Percentiles rank a stretch among this genome's conserved stretches.
phyloP scores from a whole-genome alignment of 1,139 yeast genomes.

The Candida buenavistaensis region DNA sequence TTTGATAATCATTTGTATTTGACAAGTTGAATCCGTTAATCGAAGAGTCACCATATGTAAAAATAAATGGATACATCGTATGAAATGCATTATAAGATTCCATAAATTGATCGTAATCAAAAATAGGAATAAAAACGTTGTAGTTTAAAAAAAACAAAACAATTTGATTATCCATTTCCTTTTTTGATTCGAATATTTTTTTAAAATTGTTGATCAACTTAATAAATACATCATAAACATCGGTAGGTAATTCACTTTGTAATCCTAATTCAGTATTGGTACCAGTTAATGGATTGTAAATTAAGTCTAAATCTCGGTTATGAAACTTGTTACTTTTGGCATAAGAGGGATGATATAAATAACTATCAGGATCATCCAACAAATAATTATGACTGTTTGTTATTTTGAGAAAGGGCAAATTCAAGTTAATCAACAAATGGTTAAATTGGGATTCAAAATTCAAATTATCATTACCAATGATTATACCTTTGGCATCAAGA shows the following conservation, averaged over 20 bases:
- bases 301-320: slow-evolving; percentile 41
- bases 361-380: slow-evolving; percentile 45
- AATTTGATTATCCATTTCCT: slow-evolving; percentile 53
- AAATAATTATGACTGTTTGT: slow-evolving; percentile 48
- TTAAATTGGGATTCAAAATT: slow-evolving; percentile 52
- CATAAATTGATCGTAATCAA: slow-evolving; percentile 59
- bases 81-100: slow-evolving; percentile 57
- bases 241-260: slow-evolving; percentile 33
- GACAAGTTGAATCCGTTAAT: slow-evolving; percentile 52
- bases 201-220: slow-evolving; percentile 49
- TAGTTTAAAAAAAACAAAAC: slow-evolving; percentile 55
- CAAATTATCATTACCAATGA: slow-evolving; percentile 50
- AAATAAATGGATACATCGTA: slow-evolving; percentile 55
- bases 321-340: slow-evolving; percentile 40
- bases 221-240: slow-evolving; percentile 46
- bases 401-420: slow-evolving; percentile 47
- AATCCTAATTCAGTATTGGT: slow-evolving; percentile 11
- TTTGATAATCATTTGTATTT: slow-evolving; percentile 46
- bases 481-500: slow-evolving; percentile 44
- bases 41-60: slow-evolving; percentile 50
- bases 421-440: slow-evolving; percentile 45
- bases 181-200: slow-evolving; percentile 41
- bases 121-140: slow-evolving; percentile 60
- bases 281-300: slow-evolving; percentile 46
- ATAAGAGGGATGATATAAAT: slow-evolving; percentile 44